Conservation (phyloP, 2,329 filamentous ascomycete species). For the Hymenoscyphus repandus region DNA sequence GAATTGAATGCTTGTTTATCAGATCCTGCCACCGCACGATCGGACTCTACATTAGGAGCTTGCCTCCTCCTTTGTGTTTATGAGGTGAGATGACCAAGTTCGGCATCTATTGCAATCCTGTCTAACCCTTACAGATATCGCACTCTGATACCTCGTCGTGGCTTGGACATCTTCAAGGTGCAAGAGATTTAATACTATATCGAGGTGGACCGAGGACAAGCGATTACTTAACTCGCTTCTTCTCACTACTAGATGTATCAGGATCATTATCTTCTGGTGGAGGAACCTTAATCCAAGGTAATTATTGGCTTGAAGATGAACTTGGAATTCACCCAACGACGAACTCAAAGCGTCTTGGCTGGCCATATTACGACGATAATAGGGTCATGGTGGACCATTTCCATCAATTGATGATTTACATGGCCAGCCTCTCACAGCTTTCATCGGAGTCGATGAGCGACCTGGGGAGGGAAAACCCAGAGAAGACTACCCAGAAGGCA, state of each 20-base stretch:
- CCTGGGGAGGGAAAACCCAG: conserved; percentile 14
- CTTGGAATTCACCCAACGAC: neutral
- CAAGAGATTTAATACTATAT: conserved; percentile 27
- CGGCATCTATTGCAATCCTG: neutral
- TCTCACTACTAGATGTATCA: conserved; percentile 29
- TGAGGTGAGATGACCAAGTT: conserved; percentile 19
- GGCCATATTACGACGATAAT: conserved; percentile 29
- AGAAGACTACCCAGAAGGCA: conserved; percentile 15
- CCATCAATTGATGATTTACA: conserved; percentile 27
- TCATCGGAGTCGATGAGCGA: conserved; percentile 25
- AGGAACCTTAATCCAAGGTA: conserved; percentile 27
- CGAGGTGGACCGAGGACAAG: conserved; percentile 25
- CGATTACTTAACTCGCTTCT: conserved; percentile 28
- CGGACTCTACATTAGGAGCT: conserved; percentile 26
- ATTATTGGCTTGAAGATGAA: conserved; percentile 28
- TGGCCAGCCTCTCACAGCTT: conserved; percentile 26
- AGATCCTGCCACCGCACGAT: conserved; percentile 21
- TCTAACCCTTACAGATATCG: conserved; percentile 22
- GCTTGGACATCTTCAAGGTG: conserved; percentile 29
- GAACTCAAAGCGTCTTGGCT: conserved; percentile 7
- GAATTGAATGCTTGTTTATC: conserved; percentile 24
- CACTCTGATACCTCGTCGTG: conserved; percentile 25
- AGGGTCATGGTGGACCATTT: conserved; percentile 25
- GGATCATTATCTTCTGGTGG: conserved; percentile 24
- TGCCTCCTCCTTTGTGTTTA: conserved; percentile 30